phyloP scores from a whole-genome alignment of 176 grass and related monocot species.

The Poa annua region DNA sequence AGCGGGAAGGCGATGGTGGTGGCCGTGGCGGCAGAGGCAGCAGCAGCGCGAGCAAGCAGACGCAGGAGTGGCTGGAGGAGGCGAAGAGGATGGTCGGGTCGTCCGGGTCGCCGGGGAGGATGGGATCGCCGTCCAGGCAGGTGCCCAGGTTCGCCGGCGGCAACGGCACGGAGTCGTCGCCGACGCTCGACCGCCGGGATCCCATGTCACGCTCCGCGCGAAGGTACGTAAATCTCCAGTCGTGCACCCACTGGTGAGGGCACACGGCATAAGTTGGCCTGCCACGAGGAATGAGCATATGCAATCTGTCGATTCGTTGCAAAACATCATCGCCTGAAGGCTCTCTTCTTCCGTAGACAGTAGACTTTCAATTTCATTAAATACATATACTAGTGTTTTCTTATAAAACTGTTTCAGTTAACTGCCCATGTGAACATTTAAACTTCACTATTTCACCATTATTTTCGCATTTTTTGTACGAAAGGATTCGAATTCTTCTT shows the following conservation, averaged over 20 bases:
- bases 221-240: conserved; percentile 41
- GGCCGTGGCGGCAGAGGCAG: neutral
- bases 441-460: neutral
- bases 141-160: conserved; percentile 55
- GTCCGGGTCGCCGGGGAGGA: conserved; percentile 47
- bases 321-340: too few species aligned
- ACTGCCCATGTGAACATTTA: too few species aligned
- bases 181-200: conserved; percentile 64
- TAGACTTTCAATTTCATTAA: too few species aligned
- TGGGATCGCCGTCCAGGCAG: conserved; percentile 53
- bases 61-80: conserved; percentile 72
- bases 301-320: too few species aligned
- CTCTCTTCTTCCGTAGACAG: too few species aligned
- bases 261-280: too few species aligned
- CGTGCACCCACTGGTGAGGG: too few species aligned
- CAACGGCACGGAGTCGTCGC: conserved; percentile 36
- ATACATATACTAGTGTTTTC: too few species aligned
- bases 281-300: too few species aligned
- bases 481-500: neutral
- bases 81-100: conserved; percentile 57
- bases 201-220: conserved; percentile 68
- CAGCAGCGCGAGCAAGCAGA: conserved; percentile 50
- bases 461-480: neutral
- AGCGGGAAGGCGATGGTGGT: conserved; percentile 10
- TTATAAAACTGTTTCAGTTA: too few species aligned